Evolutionary conservation across 2,329 filamentous ascomycete species (phyloP).

Genomic region (Pseudocercospora macadamiae): DNA sequence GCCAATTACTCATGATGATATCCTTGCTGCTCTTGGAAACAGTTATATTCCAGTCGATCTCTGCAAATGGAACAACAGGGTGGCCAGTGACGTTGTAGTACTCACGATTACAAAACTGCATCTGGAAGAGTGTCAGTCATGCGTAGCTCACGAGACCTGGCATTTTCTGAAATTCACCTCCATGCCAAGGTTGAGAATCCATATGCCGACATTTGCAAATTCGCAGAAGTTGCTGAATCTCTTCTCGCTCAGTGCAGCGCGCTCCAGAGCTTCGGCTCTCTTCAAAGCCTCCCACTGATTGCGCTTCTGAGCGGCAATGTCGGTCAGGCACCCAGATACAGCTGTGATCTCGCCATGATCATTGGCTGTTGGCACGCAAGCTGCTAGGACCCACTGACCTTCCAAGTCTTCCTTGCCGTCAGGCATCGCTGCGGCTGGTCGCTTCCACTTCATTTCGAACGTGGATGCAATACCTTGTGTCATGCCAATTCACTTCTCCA

Average conservation of each 20-base stretch:
- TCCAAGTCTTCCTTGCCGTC: constrained; percentile 14
- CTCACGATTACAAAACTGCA: constrained; percentile 48
- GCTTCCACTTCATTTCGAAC: constrained; percentile 30
- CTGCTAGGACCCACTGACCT: constrained; percentile 30
- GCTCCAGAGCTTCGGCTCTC: constrained; percentile 45
- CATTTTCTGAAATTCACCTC: constrained; percentile 6
- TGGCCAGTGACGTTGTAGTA: constrained; percentile 55
- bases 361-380: constrained; percentile 25
- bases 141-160: neutral
- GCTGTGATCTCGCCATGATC: constrained; percentile 20
- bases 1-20: constrained; percentile 8
- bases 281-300: constrained; percentile 42
- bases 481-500: constrained; percentile 19
- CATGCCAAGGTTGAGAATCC: constrained; percentile 25
- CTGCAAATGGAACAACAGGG: constrained; percentile 40
- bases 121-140: constrained; percentile 33
- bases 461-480: constrained; percentile 18
- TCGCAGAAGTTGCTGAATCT: constrained; percentile 29
- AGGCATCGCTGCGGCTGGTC: constrained; percentile 4
- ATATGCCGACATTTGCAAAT: constrained; percentile 43
- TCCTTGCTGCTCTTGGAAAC: constrained; percentile 12
- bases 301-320: constrained; percentile 32
- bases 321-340: constrained; percentile 31
- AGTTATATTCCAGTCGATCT: constrained; percentile 47
- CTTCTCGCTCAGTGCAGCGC: constrained; percentile 43